phyloP scores from a whole-genome alignment of 2,329 filamentous ascomycete species.

The Cordyceps fumosorosea region DNA sequence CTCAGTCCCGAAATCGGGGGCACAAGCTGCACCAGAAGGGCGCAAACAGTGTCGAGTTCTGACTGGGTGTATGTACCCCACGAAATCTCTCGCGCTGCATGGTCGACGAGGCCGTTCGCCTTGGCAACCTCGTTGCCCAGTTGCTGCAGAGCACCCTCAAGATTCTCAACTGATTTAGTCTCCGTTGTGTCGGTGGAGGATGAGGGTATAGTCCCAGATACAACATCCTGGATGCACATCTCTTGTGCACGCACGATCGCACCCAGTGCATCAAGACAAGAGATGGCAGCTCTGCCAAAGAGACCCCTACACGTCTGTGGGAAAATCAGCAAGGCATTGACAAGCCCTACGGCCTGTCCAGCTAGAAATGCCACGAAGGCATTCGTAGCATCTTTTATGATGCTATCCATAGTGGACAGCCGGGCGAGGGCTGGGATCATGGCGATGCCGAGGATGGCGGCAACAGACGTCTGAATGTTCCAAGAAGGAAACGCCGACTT shows the following conservation, averaged over 20 bases:
- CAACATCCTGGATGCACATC: not conserved
- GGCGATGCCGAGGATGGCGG: slow-evolving; percentile 2
- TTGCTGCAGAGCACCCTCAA: not conserved
- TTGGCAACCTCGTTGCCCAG: slow-evolving; percentile 6
- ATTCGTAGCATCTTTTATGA: not conserved
- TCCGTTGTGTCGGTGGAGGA: not conserved
- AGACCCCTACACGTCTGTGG: slow-evolving; percentile 9
- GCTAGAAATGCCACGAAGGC: not conserved
- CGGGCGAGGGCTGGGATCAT: not conserved
- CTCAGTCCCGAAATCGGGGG: not conserved
- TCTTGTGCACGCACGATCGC: slow-evolving; percentile 1
- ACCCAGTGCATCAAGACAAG: not conserved
- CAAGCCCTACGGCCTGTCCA: not conserved
- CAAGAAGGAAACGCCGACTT: slow-evolving; percentile 9
- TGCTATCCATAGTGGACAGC: not conserved
- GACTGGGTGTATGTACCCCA: slow-evolving; percentile 5
- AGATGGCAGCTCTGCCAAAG: not conserved
- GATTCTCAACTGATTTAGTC: not conserved
- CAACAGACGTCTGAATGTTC: not conserved
- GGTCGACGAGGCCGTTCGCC: slow-evolving; percentile 5
- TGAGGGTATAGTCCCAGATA: not conserved
- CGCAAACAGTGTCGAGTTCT: not conserved
- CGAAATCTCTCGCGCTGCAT: slow-evolving; percentile 7
- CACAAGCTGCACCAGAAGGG: slow-evolving; percentile 3
- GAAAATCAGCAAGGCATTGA: slow-evolving; percentile 2